These are phyloP conservation scores for Colletotrichum incanum DNA, from an alignment of 2,329 filamentous ascomycete species.

Conservation along the genomic window DNA sequence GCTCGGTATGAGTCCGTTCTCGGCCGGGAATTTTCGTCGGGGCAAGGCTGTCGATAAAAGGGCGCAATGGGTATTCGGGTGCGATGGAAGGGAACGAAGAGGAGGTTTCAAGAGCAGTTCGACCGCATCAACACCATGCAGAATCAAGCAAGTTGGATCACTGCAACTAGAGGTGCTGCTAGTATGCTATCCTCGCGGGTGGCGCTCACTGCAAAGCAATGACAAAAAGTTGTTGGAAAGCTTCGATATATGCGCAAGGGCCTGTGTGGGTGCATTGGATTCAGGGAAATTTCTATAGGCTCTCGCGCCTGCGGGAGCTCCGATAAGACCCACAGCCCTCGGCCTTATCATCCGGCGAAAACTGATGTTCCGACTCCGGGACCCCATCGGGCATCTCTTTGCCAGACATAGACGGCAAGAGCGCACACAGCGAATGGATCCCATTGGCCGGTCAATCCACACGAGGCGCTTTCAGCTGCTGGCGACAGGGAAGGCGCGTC, in stretches of 20 bases:
- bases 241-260: slow-evolving; percentile 40
- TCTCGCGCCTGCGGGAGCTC: slow-evolving; percentile 35
- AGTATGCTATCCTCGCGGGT: slow-evolving; percentile 24
- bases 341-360: slow-evolving; percentile 42
- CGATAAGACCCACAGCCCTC: slow-evolving; percentile 43
- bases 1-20: slow-evolving; percentile 26
- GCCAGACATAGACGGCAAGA: background rate
- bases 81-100: background rate
- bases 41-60: slow-evolving; percentile 2
- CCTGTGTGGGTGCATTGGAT: slow-evolving; percentile 41
- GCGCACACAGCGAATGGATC: no score
- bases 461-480: slow-evolving; percentile 1
- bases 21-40: slow-evolving; percentile 14
- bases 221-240: slow-evolving; percentile 31
- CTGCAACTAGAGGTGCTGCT: background rate
- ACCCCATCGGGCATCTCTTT: background rate
- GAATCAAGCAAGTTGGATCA: slow-evolving; percentile 3
- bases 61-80: background rate
- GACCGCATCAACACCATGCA: background rate
- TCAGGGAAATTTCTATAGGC: slow-evolving; percentile 44
- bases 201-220: slow-evolving; percentile 16
- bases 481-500: slow-evolving; percentile 4
- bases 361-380: slow-evolving; percentile 35
- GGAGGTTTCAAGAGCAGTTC: background rate
- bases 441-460: background rate